Percentiles rank a stretch among this genome's conserved stretches.
These are phyloP conservation scores for Aureobasidium sp. DNA, from an alignment of 2,329 filamentous ascomycete species.

Conservation along the genomic window DNA sequence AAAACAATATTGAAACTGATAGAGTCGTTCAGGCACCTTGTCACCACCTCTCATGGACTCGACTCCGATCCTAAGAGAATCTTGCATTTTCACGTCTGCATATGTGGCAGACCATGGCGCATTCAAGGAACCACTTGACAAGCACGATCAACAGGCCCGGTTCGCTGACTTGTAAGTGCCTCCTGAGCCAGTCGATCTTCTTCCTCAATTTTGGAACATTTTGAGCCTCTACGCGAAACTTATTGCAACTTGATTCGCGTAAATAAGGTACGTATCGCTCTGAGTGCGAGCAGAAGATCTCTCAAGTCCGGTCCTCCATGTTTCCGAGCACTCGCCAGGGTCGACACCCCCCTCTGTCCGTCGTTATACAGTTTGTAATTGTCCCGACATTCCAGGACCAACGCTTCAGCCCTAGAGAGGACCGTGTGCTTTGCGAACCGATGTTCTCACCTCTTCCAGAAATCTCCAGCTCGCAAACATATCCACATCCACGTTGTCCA, in stretches of 20 bases:
- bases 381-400: neutral
- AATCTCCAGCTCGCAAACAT: neutral
- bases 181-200: neutral
- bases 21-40: neutral
- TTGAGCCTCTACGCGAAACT: neutral
- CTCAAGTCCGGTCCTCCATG: too few relatives aligned
- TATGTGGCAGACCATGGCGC: neutral
- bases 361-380: neutral
- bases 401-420: neutral
- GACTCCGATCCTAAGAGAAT: neutral
- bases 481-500: conserved; percentile 5
- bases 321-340: neutral
- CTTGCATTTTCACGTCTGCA: neutral
- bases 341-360: neutral
- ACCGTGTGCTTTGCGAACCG: neutral
- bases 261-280: neutral
- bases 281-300: neutral
- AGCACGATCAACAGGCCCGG: neutral
- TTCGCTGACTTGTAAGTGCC: neutral
- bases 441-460: conserved; percentile 2
- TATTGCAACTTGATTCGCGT: neutral
- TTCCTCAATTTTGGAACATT: neutral
- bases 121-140: neutral
- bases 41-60: neutral
- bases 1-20: neutral